Evolutionary conservation across 805 yeast genomes (phyloP), one percentile per base, ranked within the genome.

Genomic region (Ogataea methanolica): DNA sequence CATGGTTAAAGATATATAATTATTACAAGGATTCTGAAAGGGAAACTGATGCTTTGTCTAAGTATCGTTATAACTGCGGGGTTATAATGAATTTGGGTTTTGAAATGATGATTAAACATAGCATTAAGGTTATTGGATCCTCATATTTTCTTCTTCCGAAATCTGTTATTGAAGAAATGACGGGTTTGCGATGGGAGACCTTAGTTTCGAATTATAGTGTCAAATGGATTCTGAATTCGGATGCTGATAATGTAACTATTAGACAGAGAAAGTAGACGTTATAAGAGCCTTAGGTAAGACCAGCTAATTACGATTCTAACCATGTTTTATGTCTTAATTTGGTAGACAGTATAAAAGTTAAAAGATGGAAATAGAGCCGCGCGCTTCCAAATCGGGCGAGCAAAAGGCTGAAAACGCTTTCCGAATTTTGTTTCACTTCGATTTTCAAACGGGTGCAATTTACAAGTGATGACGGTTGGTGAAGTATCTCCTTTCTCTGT

Each of bases 51-150:
- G 29, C 44, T 26, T 26, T 26, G 31, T 26, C 31, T 9, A 2
- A 40, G 56, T 0, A 46, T 45, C 36, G 21, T 39, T 39, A 17
- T 29, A 39, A 43, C 38, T 52, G 42, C 31, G 44, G 46, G 6
- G 50, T 52, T 19, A 59, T 79, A 6, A 77, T 79, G 82, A 49
- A 61, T 16, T 66, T 70, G 49, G 82, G 83, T 0, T 50, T 67
- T 5, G 45, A 57, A 0, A 41, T 42, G 8, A 68, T 78, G 59
- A 43, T 68, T 3, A 41, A 47, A 5, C 55, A 58, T 34, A 71
- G 76, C 43, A 56, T 71, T 3, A 46, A 49, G 19, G 61, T 68
- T 2, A 21, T 33, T 33, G 21, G 17, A 21, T 3, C 4, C 15
- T 60, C 81, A 1, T 80, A 74, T 51, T 77, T 70, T 56, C 67